A percentile compares a stretch with the other conserved stretches of the same genome.
These are phyloP conservation scores for Pseudogymnoascus sp. DNA, from an alignment of 2,329 filamentous ascomycete species.

Conservation along the genomic window DNA sequence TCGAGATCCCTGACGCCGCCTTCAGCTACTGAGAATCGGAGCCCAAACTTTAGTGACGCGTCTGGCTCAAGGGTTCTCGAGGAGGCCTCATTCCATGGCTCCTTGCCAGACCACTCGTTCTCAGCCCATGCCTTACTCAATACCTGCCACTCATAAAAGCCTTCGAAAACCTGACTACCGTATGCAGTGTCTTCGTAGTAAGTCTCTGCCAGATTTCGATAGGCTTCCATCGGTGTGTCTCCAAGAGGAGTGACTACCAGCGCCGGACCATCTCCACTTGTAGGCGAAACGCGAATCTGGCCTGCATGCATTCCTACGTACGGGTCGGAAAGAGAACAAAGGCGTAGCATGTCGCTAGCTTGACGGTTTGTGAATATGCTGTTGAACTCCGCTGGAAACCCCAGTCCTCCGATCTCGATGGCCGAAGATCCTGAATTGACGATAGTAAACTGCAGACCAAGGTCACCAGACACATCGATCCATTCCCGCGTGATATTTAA, in stretches of 20 bases:
- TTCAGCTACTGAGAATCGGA: constrained; percentile 42
- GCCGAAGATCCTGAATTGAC: constrained; percentile 33
- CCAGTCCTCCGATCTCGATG: constrained; percentile 48
- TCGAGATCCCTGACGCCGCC: constrained; percentile 40
- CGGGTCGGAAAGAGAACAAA: constrained; percentile 49
- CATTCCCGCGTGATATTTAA: constrained; percentile 45
- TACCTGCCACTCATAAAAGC: constrained; percentile 53
- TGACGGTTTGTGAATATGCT: constrained; percentile 49
- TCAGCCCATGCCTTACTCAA: constrained; percentile 47
- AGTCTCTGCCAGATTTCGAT: constrained; percentile 42
- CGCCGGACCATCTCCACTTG: constrained; percentile 44
- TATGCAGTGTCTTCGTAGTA: constrained; percentile 35
- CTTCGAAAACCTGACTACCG: constrained; percentile 49
- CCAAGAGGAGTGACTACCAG: constrained; percentile 47
- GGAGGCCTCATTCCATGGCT: constrained; percentile 48
- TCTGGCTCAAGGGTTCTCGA: constrained; percentile 38
- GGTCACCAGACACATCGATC: constrained; percentile 39
- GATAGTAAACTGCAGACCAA: constrained; percentile 45
- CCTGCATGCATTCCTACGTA: constrained; percentile 54
- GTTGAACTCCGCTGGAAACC: constrained; percentile 53
- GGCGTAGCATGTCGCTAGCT: constrained; percentile 39
- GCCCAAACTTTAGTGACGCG: constrained; percentile 38
- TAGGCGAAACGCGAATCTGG: constrained; percentile 44
- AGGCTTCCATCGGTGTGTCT: constrained; percentile 46
- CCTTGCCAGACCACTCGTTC: constrained; percentile 42